Conservation (phyloP, 1,284 basidiomycete species). For the Vanrija pseudolonga region DNA sequence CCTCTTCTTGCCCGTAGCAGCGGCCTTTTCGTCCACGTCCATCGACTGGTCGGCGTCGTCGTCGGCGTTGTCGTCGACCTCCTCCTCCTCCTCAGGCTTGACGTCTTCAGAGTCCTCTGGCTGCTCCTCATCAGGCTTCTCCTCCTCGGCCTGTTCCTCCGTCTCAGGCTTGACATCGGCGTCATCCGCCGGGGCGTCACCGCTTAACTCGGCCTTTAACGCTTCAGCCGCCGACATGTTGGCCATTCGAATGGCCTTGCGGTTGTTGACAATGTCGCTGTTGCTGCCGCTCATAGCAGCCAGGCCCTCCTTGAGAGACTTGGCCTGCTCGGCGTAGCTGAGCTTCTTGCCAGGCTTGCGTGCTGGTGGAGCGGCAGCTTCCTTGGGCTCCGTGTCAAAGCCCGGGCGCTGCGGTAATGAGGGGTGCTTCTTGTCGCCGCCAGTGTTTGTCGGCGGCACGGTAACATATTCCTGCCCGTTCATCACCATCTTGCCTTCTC, state of each 20-base stretch:
- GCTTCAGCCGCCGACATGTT: conserved; percentile 93
- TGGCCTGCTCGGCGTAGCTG: conserved; percentile 22
- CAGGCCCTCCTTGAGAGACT: conserved; percentile 55
- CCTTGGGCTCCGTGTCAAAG: conserved; percentile 63
- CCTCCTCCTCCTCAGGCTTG: conserved; percentile 15
- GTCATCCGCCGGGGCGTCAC: conserved; percentile 15
- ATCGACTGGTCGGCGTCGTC: conserved; percentile 20
- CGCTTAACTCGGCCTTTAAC: conserved; percentile 80
- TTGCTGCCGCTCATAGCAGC: conserved; percentile 59
- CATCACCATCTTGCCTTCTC: conserved; percentile 42
- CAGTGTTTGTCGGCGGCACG: conserved; percentile 32
- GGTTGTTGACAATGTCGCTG: conserved; percentile 79
- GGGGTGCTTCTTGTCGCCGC: conserved; percentile 48
- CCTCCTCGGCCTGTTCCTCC: conserved; percentile 12
- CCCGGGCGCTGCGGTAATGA: conserved; percentile 59
- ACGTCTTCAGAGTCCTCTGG: conserved; percentile 18
- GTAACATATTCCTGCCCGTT: conserved; percentile 48
- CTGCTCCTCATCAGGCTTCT: conserved; percentile 17
- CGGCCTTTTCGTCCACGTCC: conserved; percentile 6
- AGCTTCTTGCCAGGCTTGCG: conserved; percentile 26
- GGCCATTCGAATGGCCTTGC: conserved; percentile 84
- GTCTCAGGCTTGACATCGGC: conserved; percentile 1
- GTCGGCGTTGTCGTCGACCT: conserved; percentile 46
- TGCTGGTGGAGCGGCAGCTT: conserved; percentile 8
- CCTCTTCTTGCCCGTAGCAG: conserved; percentile 62